phyloP scores from a whole-genome alignment of 2,329 filamentous ascomycete genomes.

The Pestalotiopsis sp. region DNA sequence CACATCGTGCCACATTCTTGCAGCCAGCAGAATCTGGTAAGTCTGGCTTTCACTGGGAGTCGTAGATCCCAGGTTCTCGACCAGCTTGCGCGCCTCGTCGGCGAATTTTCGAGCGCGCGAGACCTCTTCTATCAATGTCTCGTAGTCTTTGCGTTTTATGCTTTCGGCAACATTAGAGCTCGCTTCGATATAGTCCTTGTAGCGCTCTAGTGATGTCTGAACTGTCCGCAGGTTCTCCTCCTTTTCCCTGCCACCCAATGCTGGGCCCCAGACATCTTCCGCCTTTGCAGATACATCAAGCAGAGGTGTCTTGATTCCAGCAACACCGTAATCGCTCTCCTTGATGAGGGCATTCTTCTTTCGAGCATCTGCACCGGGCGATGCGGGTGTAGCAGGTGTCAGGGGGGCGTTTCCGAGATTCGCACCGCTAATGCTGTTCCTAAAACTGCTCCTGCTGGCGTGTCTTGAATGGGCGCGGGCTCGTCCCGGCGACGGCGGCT shows the following conservation, averaged over 20 bases:
- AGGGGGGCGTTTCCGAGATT: slow-evolving; percentile 41
- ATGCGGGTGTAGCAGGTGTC: slow-evolving; percentile 37
- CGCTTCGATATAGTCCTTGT: slow-evolving; percentile 81
- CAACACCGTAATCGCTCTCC: slow-evolving; percentile 88
- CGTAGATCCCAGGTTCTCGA: slow-evolving; percentile 54
- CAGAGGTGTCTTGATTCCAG: slow-evolving; percentile 85
- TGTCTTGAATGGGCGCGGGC: slow-evolving; percentile 63
- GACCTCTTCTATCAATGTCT: slow-evolving; percentile 85
- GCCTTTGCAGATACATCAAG: slow-evolving; percentile 91
- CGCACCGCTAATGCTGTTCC: slow-evolving; percentile 49
- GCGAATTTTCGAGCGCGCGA: slow-evolving; percentile 79
- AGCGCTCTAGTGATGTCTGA: slow-evolving; percentile 73
- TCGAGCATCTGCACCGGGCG: slow-evolving; percentile 53
- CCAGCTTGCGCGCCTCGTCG: slow-evolving; percentile 74
- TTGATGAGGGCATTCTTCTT: slow-evolving; percentile 91
- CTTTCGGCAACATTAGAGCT: slow-evolving; percentile 77
- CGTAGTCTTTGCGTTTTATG: slow-evolving; percentile 90
- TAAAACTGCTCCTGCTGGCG: slow-evolving; percentile 68
- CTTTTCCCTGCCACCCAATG: slow-evolving; percentile 86
- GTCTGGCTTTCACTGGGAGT: slow-evolving; percentile 77
- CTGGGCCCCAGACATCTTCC: slow-evolving; percentile 96
- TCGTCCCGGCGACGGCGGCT: slow-evolving; percentile 47
- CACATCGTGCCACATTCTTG: slow-evolving; percentile 93
- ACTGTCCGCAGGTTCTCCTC: slow-evolving; percentile 85
- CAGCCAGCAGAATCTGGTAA: slow-evolving; percentile 84